Conservation (phyloP, 176 grass and related monocot genomes). For the Ananas comosus region DNA sequence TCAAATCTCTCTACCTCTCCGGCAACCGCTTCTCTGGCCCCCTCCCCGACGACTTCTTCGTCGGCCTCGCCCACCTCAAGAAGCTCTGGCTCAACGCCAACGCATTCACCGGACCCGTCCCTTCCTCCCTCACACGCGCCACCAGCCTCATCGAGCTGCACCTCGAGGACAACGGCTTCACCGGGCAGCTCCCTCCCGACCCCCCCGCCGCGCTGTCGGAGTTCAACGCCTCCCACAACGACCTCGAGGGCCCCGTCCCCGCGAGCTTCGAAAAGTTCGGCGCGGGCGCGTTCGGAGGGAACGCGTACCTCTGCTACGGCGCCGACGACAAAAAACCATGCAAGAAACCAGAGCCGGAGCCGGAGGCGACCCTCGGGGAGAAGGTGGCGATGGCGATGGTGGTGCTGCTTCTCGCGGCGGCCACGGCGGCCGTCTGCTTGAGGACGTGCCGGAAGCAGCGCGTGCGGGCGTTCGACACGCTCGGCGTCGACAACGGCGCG, state of each 20-base stretch:
- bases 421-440: slow-evolving; percentile 6
- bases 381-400: slow-evolving; percentile 5
- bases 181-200: slow-evolving; percentile 33
- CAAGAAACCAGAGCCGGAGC: slow-evolving; percentile 2
- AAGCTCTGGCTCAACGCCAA: slow-evolving; percentile 84
- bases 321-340: slow-evolving; percentile 22
- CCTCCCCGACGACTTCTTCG: slow-evolving; percentile 54
- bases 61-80: slow-evolving; percentile 46
- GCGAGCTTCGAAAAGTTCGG: slow-evolving; percentile 56
- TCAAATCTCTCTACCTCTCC: slow-evolving; percentile 73
- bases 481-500: slow-evolving; percentile 16
- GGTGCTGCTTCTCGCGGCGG: slow-evolving; percentile 3
- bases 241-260: slow-evolving; percentile 60
- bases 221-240: slow-evolving; percentile 56
- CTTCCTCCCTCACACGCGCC: slow-evolving; percentile 34
- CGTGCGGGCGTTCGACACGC: slow-evolving; percentile 8
- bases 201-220: slow-evolving; percentile 34
- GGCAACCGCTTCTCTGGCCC: slow-evolving; percentile 48
- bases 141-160: slow-evolving; percentile 54
- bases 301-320: slow-evolving; percentile 47
- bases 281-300: slow-evolving; percentile 36
- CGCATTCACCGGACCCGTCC: slow-evolving; percentile 40
- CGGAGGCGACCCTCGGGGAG: neutral
- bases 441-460: neutral
- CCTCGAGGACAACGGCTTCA: slow-evolving; percentile 52